Evolutionary conservation across 805 yeast genomes (phyloP), one percentile per base, ranked within the genome.

Genomic region (Saturnispora quitensis): DNA sequence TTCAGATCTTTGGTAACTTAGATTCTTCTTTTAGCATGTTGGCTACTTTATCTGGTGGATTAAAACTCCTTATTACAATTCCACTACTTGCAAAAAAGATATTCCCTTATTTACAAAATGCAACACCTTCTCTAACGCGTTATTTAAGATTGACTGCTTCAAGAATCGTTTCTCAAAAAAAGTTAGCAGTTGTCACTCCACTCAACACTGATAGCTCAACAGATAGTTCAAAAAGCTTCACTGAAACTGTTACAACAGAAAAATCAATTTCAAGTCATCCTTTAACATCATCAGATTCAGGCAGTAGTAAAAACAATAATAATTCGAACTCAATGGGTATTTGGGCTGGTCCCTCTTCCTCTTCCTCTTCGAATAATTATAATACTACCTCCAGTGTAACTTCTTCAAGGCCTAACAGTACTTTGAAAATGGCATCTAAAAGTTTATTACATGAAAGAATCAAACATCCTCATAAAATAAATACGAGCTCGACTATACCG

Each of bases 41-140:
- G 13, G 51, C 56, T 5, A 51, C 58, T 22, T 46, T 60, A 7
- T 53, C 62, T 1, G 67, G 67, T 38, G 67, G 65, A 6, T 48
- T 66, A 0, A 53, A 56, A 45, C 52, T 57, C n/a, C 34, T 64
- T 3, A 53, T 58, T 38, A 56, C 58, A 27, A 53, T 59, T 4
- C 64, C 66, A 10, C 45, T 55, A 3, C 47, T 62, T 48, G 43
- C 56, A 5, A 55, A 58, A 7, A 45, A 43, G 18, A 40, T 59
- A 3, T 58, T 53, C 35, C 55, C 56, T n/a, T 50, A 55, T 36
- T 36, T 62, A 15, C 53, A 60, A 28, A 53, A 56, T 20, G 43
- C 62, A 3, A 54, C 65, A 1, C 62, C 67, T 2, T 46, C 34
- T 24, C 31, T 57, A 27, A 50, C 45, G 7, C 31, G 48, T 3